Evolutionary conservation across 2,329 filamentous ascomycete species (phyloP).

Genomic region (Fusarium acutatum): DNA sequence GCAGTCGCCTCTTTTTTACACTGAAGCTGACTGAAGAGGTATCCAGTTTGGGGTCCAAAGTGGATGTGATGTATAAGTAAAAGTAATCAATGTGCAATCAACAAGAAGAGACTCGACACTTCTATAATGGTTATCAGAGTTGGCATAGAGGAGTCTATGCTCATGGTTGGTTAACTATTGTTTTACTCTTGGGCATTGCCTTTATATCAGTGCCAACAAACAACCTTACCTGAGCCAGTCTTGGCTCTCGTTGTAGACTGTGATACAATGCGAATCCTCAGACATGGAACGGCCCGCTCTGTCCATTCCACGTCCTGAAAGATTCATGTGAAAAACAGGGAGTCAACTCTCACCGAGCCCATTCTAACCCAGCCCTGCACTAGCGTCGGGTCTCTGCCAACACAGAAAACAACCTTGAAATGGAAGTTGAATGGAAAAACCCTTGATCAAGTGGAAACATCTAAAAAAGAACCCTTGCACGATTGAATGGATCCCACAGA

Average conservation of each 20-base stretch:
- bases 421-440: slow-evolving; percentile 13
- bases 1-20: slow-evolving; percentile 6
- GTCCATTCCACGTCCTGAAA: slow-evolving; percentile 1
- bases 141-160: background rate
- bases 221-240: background rate
- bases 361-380: slow-evolving; percentile 6
- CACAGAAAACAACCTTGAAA: slow-evolving; percentile 24
- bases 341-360: background rate
- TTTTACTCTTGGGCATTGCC: background rate
- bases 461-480: slow-evolving; percentile 10
- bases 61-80: background rate
- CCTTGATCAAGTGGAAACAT: slow-evolving; percentile 12
- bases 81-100: slow-evolving; percentile 3
- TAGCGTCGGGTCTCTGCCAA: slow-evolving; percentile 25
- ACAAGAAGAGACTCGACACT: background rate
- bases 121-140: background rate
- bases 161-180: background rate
- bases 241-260: slow-evolving; percentile 1
- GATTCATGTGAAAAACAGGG: slow-evolving; percentile 18
- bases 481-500: slow-evolving; percentile 10
- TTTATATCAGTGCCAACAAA: background rate
- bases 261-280: slow-evolving; percentile 5
- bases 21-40: background rate
- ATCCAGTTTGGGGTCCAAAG: slow-evolving; percentile 10
- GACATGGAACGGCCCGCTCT: slow-evolving; percentile 33